Base-by-base conservation (phyloP, 2,329 filamentous ascomycete genomes). In the Sporothrix brasiliensis region DNA sequence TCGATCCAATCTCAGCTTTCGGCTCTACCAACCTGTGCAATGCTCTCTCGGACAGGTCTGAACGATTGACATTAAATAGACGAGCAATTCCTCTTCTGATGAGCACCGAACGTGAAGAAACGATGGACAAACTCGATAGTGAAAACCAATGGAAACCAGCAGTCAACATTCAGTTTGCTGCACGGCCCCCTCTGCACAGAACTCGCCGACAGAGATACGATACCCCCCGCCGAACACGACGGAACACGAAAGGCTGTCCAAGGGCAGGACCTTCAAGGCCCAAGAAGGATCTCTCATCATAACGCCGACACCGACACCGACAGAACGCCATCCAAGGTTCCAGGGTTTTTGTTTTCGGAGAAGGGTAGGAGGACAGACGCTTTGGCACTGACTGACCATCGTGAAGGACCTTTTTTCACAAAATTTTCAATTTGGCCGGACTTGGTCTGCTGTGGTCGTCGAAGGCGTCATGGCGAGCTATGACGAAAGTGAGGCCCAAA, bases 261-360 rank as follows among this genome's bases (percentile, higher is more conserved):
- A 21, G 16, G 34, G 9, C 39, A 41, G 56, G 34, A 14, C 34
- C 34, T 19, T 11, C 2, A 10, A 7, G 10, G 21, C 2, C 13
- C 56, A 61, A 60, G 56, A 16, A 10, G 21, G 30, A 34, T 34
- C 56, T 41, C 34, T 4, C 56, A 61, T 44, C 21, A 34, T 19
- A n/a, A 34, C 53, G 19, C 53, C 56, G 56, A 27, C 56, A 41
- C 54, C 54, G 27, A 61, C 56, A 44, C 34, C 39, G 58, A 63
- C 39, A 47, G n/a, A 47, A 24, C 44, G 34, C 56, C 34, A 13
- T 27, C 21, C 58, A 16, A 9, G n/a, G 41, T 44, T 44, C 41
- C 11, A 44, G 13, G 41, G 41, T 34, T 34, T 34, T 34, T 34
- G 34, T 34, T 34, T 34, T 34, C 34, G 34, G 6, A 9, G 7